Conservation (phyloP, 129 eudicot species). For the Lactuca sativa region DNA sequence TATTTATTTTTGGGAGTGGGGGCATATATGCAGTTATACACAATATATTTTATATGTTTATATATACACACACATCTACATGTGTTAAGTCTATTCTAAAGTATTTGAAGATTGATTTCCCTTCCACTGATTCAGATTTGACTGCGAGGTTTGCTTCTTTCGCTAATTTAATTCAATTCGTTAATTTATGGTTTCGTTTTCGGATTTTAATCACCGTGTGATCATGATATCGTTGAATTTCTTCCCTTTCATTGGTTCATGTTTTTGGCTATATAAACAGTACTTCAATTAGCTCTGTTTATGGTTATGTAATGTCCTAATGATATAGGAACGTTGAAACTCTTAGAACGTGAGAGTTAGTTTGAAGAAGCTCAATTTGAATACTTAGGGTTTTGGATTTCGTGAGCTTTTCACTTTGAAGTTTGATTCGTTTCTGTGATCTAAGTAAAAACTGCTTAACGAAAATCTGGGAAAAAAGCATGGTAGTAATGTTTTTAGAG, state of each 20-base stretch:
- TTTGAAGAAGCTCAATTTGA: slow-evolving; percentile 12
- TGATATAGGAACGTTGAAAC: slow-evolving; percentile 2
- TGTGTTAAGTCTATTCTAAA: slow-evolving; percentile 3
- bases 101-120: slow-evolving; percentile 18
- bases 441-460: neutral
- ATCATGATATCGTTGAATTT: neutral
- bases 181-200: slow-evolving; percentile 4
- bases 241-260: neutral
- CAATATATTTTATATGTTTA: neutral
- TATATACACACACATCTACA: neutral
- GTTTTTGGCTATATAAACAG: neutral
- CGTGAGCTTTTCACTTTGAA: neutral
- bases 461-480: neutral
- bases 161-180: slow-evolving; percentile 6
- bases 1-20: neutral
- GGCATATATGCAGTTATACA: neutral
- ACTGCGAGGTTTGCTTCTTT: slow-evolving; percentile 18
- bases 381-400: slow-evolving; percentile 12
- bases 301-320: neutral
- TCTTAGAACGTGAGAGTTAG: slow-evolving; percentile 5
- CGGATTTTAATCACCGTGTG: slow-evolving; percentile 3
- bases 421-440: slow-evolving; percentile 15
- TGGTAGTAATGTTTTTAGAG: neutral
- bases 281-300: neutral
- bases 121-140: slow-evolving; percentile 21